Conservation (phyloP, 2,329 filamentous ascomycete species). For the Clarireedia monteithiana region DNA sequence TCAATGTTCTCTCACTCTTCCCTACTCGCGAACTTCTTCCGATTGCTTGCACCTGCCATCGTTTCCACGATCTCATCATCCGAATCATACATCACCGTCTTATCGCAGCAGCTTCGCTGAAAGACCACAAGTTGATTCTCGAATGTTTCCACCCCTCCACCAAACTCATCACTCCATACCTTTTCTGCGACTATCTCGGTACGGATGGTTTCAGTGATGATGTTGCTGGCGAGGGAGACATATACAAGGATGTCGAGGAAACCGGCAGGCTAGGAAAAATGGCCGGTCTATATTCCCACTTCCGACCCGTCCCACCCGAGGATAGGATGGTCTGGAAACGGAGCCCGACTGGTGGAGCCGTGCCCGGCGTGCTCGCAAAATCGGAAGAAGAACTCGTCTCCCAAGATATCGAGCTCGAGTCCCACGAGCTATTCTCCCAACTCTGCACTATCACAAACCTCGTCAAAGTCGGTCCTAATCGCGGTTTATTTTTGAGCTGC, state of each 20-base stretch:
- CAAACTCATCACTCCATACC: conserved; percentile 59
- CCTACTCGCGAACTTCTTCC: conserved; percentile 45
- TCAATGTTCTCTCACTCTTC: conserved; percentile 41
- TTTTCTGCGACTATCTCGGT: conserved; percentile 60
- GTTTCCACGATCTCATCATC: conserved; percentile 54
- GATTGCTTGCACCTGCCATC: conserved; percentile 50
- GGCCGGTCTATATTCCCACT: conserved; percentile 58
- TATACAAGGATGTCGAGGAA: conserved; percentile 14
- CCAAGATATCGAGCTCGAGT: conserved; percentile 58
- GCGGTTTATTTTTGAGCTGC: conserved; percentile 55
- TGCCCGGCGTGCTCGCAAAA: conserved; percentile 18
- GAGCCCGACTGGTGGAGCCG: conserved; percentile 31
- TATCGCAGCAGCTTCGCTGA: conserved; percentile 46
- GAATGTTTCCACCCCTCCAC: conserved; percentile 71
- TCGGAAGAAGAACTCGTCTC: conserved; percentile 39
- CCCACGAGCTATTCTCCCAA: conserved; percentile 67
- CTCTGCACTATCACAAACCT: conserved; percentile 62
- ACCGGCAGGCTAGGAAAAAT: conserved; percentile 39
- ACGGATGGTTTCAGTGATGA: conserved; percentile 47
- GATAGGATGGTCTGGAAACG: conserved; percentile 31
- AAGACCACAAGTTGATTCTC: conserved; percentile 60
- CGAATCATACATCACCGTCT: conserved; percentile 59
- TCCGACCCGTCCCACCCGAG: conserved; percentile 54
- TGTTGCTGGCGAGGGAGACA: conserved; percentile 29
- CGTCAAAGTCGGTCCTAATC: conserved; percentile 55